phyloP scores from a whole-genome alignment of 257 asterid genomes.

The Echites panduratus region DNA sequence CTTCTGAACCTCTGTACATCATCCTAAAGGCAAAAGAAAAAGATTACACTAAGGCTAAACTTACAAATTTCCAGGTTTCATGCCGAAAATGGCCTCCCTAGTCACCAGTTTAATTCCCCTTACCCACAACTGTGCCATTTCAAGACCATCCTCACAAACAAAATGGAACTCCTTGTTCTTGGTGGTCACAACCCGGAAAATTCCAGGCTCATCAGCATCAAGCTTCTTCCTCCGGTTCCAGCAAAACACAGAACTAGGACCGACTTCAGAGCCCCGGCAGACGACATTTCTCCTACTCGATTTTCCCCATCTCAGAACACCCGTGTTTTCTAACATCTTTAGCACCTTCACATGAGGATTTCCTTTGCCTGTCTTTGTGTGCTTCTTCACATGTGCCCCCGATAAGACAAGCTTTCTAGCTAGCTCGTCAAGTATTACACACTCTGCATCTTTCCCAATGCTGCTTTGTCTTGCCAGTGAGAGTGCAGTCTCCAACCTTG shows the following conservation, averaged over 20 bases:
- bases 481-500: constrained; percentile 47
- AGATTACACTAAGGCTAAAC: not conserved
- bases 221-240: constrained; percentile 54
- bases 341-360: constrained; percentile 46
- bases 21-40: not conserved
- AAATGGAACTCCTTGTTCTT: constrained; percentile 64
- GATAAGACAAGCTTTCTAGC: constrained; percentile 45
- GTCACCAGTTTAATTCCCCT: constrained; percentile 63
- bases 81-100: constrained; percentile 38
- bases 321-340: constrained; percentile 47
- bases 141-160: constrained; percentile 52
- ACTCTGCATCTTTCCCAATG: constrained; percentile 29
- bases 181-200: constrained; percentile 55
- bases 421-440: constrained; percentile 43
- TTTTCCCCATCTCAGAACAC: constrained; percentile 60
- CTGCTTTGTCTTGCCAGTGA: constrained; percentile 34
- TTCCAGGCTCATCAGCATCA: constrained; percentile 49
- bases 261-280: constrained; percentile 57
- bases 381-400: constrained; percentile 55
- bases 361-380: constrained; percentile 59
- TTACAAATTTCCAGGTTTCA: not conserved
- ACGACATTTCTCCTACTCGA: constrained; percentile 56
- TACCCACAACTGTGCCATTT: constrained; percentile 60
- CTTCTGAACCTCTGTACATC: constrained; percentile 1
- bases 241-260: constrained; percentile 41